Percentiles rank a stretch among this genome's conserved stretches.
These are phyloP conservation scores for Lactarius hengduanensis DNA, from an alignment of 768 basidiomycete species.

Conservation along the genomic window DNA sequence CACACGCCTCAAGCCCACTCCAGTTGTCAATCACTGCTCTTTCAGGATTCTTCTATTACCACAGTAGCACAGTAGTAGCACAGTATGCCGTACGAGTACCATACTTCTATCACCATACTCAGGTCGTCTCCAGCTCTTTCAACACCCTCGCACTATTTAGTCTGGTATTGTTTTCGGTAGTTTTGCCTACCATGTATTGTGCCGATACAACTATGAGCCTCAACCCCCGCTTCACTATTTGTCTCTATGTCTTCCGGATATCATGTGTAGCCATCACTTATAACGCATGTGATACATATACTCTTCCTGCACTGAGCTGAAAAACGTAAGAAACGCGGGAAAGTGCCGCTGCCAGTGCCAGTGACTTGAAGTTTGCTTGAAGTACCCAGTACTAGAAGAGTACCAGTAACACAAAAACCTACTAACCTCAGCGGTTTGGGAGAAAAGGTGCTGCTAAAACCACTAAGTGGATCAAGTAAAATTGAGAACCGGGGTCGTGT, in stretches of 20 bases:
- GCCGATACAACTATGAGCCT: slow-evolving; percentile 17
- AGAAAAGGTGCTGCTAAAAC: too few relatives aligned
- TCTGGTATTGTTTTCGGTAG: slow-evolving; percentile 5
- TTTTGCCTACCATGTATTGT: slow-evolving; percentile 1
- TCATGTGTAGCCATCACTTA: too few relatives aligned
- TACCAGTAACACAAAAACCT: too few relatives aligned
- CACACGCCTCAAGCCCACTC: neutral
- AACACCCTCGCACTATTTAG: slow-evolving; percentile 2
- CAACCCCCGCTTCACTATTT: neutral
- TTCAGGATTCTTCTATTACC: slow-evolving; percentile 21
- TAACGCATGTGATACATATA: too few relatives aligned
- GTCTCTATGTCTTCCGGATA: neutral
- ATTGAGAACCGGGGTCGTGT: too few relatives aligned
- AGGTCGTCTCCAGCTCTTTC: slow-evolving; percentile 1
- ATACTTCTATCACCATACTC: slow-evolving; percentile 8
- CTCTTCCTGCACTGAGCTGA: too few relatives aligned
- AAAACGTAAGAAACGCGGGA: too few relatives aligned
- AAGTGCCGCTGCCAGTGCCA: too few relatives aligned
- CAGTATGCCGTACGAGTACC: slow-evolving; percentile 3
- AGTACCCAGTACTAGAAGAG: too few relatives aligned
- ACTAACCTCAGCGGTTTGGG: too few relatives aligned
- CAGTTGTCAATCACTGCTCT: slow-evolving; percentile 15
- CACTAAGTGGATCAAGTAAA: too few relatives aligned
- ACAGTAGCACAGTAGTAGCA: slow-evolving; percentile 19
- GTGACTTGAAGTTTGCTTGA: too few relatives aligned